phyloP scores from a whole-genome alignment of 2,329 filamentous ascomycete species.

The Hymenoscyphus repandus region DNA sequence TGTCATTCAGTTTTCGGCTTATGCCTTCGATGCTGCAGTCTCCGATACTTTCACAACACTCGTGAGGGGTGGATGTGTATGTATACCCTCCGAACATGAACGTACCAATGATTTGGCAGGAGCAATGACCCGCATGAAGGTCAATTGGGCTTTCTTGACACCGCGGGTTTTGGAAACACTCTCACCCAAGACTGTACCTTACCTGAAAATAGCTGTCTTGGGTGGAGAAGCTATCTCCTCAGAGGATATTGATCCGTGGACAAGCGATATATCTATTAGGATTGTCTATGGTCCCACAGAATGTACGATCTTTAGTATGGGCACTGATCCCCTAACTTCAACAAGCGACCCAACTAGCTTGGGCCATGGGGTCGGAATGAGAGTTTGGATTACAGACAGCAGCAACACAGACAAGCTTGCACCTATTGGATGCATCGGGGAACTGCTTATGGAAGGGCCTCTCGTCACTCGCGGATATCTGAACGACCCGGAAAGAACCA shows the following conservation, averaged over 20 bases:
- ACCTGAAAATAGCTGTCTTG: conserved; percentile 11
- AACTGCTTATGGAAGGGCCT: conserved; percentile 36
- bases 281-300: conserved; percentile 75
- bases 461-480: conserved; percentile 37
- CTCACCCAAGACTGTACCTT: conserved; percentile 31
- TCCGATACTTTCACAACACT: conserved; percentile 21
- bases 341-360: not conserved
- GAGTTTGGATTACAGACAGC: conserved; percentile 1
- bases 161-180: conserved; percentile 24
- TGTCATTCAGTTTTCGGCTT: conserved; percentile 17
- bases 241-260: conserved; percentile 6
- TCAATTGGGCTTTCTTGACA: conserved; percentile 19
- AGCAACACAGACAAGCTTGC: conserved; percentile 28
- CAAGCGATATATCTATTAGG: not conserved
- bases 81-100: conserved; percentile 22
- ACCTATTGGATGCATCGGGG: conserved; percentile 33
- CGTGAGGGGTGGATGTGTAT: conserved; percentile 18
- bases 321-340: not conserved
- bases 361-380: not conserved
- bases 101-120: conserved; percentile 15
- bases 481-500: conserved; percentile 25
- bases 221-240: conserved; percentile 16
- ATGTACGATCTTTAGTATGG: conserved; percentile 39
- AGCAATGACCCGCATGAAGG: conserved; percentile 14
- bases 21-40: conserved; percentile 20